Base-by-base conservation (phyloP, 1,284 basidiomycete species). In the Malassezia psittaci region DNA sequence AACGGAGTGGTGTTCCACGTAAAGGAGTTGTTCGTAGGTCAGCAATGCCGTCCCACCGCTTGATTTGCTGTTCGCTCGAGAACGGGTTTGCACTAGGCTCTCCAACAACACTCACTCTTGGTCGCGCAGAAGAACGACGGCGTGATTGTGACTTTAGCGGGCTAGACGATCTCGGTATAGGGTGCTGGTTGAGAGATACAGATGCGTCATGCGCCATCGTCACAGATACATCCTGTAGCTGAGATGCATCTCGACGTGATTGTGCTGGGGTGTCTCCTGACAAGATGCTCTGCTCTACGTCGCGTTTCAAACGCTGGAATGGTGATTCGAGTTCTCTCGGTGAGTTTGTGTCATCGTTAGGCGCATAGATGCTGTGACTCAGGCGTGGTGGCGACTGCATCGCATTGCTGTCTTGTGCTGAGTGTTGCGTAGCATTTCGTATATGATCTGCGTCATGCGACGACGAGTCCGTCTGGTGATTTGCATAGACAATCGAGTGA, bases 21-120 rank as follows among this genome's bases (percentile, higher is more conserved):
- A 81, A 71, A 15, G 81, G 79, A 10, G 83, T 82, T 54, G 83
- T 80, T 45, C 82, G 77, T 35, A 90, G 78, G 72, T 89, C 85
- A 33, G 86, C 82, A 37, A 88, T 78, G 15, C 86, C 86, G 64
- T 81, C 81, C 85, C 85, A 87, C 32, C 82, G 52, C 42, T 57
- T 55, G 48, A 62, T 51, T 37, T 59, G 60, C 5, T 63, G 57
- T 8, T 64, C 63, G 11, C 53, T 43, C 12, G 67, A 57, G 41
- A 71, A 71, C 0, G 68, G 68, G 49, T 71, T 71, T n/a, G 36
- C 10, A 8, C 32, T 39, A 12, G 36, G 18, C 7, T 29, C 36
- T 12, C 48, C 29, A 6, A 39, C 42, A 16, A 57, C 35, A 21
- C 55, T 57, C 21, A 57, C 51, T 15, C 51, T 50, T 34, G 55